Percentiles rank a stretch among this genome's conserved stretches.
Conservation (phyloP, 164 flowering plant genomes). For the Berberis thunbergii region DNA sequence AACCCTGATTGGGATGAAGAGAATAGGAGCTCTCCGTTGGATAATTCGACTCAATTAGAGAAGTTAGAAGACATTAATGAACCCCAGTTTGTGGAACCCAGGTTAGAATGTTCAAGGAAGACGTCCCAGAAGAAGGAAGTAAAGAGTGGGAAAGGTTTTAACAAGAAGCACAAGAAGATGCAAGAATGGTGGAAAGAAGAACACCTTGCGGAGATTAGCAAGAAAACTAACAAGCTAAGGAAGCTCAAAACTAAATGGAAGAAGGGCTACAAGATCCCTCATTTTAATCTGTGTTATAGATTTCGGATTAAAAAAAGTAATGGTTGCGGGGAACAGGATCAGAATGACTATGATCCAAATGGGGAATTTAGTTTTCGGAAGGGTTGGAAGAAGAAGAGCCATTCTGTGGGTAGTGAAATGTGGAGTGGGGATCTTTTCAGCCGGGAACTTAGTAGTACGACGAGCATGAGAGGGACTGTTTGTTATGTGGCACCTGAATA, state of each 20-base stretch:
- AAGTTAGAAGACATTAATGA: slow-evolving; percentile 27
- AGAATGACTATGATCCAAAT: slow-evolving; percentile 19
- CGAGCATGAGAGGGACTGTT: slow-evolving; percentile 97
- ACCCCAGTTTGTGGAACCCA: slow-evolving; percentile 16
- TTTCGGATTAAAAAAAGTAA: slow-evolving; percentile 28
- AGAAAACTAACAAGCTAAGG: slow-evolving; percentile 35
- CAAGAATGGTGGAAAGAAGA: slow-evolving; percentile 99
- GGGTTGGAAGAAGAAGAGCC: slow-evolving; percentile 48
- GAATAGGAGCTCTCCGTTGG: slow-evolving; percentile 25
- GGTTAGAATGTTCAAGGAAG: slow-evolving; percentile 14
- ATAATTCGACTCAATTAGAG: slow-evolving; percentile 16
- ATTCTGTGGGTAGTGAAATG: slow-evolving; percentile 58
- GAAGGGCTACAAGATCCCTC: slow-evolving; percentile 41
- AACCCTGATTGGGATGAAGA: slow-evolving; percentile 71
- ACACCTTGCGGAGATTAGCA: slow-evolving; percentile 58
- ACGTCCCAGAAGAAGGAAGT: slow-evolving; percentile 28
- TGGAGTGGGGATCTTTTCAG: slow-evolving; percentile 95
- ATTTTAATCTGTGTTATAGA: slow-evolving; percentile 34
- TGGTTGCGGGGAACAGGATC: slow-evolving; percentile 19
- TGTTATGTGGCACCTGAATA: slow-evolving; percentile 97
- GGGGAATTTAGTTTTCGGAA: slow-evolving; percentile 75
- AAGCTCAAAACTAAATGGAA: slow-evolving; percentile 41
- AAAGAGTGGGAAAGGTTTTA: slow-evolving; percentile 18
- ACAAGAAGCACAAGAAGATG: slow-evolving; percentile 67
- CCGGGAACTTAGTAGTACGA: slow-evolving; percentile 92